Base-by-base conservation (phyloP, 306 rosid genomes). In the Cucurbita argyrosperma region DNA sequence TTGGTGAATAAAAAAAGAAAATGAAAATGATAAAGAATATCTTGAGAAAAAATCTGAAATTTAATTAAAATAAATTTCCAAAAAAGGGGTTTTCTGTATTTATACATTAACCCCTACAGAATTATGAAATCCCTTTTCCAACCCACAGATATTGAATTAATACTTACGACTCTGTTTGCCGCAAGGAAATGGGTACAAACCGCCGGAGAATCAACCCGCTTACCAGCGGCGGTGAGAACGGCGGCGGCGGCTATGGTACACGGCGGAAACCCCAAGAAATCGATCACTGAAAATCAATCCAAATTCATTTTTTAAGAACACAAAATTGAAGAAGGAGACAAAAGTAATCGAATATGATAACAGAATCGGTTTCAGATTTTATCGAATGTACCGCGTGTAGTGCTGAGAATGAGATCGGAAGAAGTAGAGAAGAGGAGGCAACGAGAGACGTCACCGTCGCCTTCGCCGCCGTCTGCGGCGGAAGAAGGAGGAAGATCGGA, bases 241-340 rank as follows among this genome's bases (percentile, higher is more conserved):
- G 96, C 96, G 49, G 96, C 92, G 5, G 92, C 96, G 0, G 96
- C 96, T 0, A 87, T 52, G 18, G 82, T 63, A 68, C 96, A 91
- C 18, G 96, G 91, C 40, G 87, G 14, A 52, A 83, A 89, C 30
- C 62, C 82, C 87, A 89, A 52, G 77, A 91, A 85, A 7, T 86
- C 90, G 13, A 78, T 58, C 51, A 77, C 97, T 91, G 88, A 16
- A 51, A 69, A 49, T 26, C 14, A 69, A 49, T 23, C 26, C 45
- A 75, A 66, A n/a, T 50, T 50, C 54, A 14, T 1, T 30, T 30
- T 30, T 30, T 5, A 50, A 47, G 16, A 14, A 63, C 11, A 5
- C 13, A 8, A 26, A 3, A 12, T 5, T 7, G 0, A 56, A 58
- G 39, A 58, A 23, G 39, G 26, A 16, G 11, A 26, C 3, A 14